Evolutionary conservation across 805 yeast species (phyloP), one percentile per base, ranked within the genome.

Genomic region (Myxozyma kluyveri): DNA sequence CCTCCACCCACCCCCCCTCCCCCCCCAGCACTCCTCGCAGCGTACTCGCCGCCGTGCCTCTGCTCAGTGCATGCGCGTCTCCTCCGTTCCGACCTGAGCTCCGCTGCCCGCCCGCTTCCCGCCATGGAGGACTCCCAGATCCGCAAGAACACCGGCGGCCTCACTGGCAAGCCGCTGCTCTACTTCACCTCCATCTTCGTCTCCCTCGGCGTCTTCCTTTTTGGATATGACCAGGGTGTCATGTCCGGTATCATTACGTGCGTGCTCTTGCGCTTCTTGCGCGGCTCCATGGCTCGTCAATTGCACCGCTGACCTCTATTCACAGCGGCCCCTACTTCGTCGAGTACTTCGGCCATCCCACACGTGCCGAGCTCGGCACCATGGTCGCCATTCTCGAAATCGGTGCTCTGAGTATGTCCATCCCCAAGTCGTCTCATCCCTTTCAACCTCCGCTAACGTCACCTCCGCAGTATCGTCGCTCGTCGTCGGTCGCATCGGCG

Each of bases 141-240:
- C n/a, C 44, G 49, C 4, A 54, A 54, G 41, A 3, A 42, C 22
- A 3, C 29, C 12, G 18, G 47, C 24, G 32, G 48, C 56, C 44
- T 56, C 21, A 56, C 60, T 18, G 60, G 60, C 35, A 56, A 54
- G 50, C 45, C 60, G 9, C 27, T 56, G 36, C 47, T 56, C 17
- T 73, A 73, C 58, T 72, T 73, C 56, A 72, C 75, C 21, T 65
- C 72, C 23, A 64, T 72, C 26, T 74, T 73, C 55, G 77, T 73
- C 35, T 71, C 75, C 18, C 63, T 73, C 9, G 77, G 77, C 27
- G 77, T 84, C 31, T 82, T 86, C 47, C 72, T 86, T 22, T 86
- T 86, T 61, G 93, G 93, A 2, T 86, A 83, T 66, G 90, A 84
- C 65, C 89, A 89, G 69, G 96, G 96, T 52, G 95, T 88, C 44